A percentile compares a stretch with the other conserved stretches of the same genome.
phyloP scores from a whole-genome alignment of 2,329 filamentous ascomycete genomes.

The Penicillium sp. region DNA sequence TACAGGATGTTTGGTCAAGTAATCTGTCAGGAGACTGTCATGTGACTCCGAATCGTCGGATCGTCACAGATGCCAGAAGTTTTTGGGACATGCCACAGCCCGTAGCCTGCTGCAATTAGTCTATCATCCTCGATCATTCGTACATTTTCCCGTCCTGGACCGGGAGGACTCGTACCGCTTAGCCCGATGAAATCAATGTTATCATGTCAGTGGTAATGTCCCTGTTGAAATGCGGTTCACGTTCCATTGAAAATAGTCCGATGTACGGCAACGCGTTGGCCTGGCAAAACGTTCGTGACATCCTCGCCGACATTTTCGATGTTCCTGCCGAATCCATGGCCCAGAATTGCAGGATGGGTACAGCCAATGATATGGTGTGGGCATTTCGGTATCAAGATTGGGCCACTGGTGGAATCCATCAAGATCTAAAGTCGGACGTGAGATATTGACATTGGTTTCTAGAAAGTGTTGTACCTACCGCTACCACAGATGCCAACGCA shows the following conservation, averaged over 20 bases:
- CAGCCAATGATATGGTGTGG: slow-evolving; percentile 63
- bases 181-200: slow-evolving; percentile 59
- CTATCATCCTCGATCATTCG: too few species aligned
- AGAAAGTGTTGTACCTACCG: slow-evolving; percentile 7
- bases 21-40: too few species aligned
- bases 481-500: slow-evolving; percentile 35
- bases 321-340: slow-evolving; percentile 67
- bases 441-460: not conserved
- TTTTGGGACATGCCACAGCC: too few species aligned
- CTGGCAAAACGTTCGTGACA: slow-evolving; percentile 52
- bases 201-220: slow-evolving; percentile 63
- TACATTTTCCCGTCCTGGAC: not conserved
- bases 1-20: too few species aligned
- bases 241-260: slow-evolving; percentile 62
- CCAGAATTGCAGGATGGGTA: slow-evolving; percentile 62
- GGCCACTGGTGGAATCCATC: slow-evolving; percentile 57
- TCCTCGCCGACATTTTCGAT: slow-evolving; percentile 60
- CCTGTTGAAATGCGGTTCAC: slow-evolving; percentile 59
- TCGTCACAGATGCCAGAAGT: too few species aligned
- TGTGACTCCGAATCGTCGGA: too few species aligned
- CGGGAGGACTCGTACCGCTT: slow-evolving; percentile 49
- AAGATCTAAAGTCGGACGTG: slow-evolving; percentile 40
- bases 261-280: slow-evolving; percentile 63
- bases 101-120: not conserved
- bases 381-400: slow-evolving; percentile 52